Conservation (phyloP, 73 alveolate species). For the Paramecium tetraurelia region DNA sequence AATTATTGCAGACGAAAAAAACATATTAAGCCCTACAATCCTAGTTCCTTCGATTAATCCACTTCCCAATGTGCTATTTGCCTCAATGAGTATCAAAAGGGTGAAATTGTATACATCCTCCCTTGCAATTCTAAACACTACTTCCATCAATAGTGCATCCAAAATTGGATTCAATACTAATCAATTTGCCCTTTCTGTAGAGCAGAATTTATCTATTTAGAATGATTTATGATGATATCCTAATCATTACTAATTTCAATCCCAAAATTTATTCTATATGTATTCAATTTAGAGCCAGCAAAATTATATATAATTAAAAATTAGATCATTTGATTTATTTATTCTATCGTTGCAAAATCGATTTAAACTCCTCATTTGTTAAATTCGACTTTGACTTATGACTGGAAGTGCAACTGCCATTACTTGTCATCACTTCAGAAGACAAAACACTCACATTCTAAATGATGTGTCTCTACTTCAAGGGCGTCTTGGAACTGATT, state of each 20-base stretch:
- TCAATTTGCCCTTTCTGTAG: not conserved
- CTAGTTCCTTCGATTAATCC: not conserved
- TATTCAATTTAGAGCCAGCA: not conserved
- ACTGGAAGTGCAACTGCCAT: not conserved
- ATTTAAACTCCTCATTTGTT: not conserved
- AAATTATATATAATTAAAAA: not conserved
- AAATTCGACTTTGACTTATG: not conserved
- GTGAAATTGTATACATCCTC: not conserved
- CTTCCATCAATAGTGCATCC: not conserved
- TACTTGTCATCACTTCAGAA: not conserved
- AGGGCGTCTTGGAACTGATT: not conserved
- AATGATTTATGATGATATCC: not conserved
- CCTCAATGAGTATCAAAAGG: not conserved
- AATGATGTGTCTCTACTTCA: conserved; percentile 1
- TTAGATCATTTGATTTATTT: not conserved
- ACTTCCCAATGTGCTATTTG: not conserved
- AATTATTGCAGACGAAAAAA: not conserved
- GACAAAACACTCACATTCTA: conserved; percentile 13
- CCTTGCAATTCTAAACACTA: not conserved
- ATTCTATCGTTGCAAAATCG: not conserved
- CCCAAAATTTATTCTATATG: not conserved
- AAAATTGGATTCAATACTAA: not conserved
- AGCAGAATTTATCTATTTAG: not conserved
- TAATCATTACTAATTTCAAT: not conserved
- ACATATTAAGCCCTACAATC: not conserved